phyloP scores from a whole-genome alignment of 2,329 filamentous ascomycete genomes.

The Alternaria ethzedia region DNA sequence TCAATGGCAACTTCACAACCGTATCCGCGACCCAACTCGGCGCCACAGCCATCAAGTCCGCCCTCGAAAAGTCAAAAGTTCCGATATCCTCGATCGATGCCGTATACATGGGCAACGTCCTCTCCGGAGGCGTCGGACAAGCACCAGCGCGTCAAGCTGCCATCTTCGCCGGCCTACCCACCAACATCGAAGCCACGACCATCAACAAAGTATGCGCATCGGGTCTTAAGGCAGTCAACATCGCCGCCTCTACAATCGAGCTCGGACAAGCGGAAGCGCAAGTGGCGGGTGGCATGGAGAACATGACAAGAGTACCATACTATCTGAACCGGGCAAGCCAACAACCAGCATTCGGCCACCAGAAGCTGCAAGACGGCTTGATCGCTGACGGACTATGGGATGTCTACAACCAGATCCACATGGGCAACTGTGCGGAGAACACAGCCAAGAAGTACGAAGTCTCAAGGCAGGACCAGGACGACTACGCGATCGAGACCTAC shows the following conservation, averaged over 20 bases:
- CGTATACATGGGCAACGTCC: slow-evolving; percentile 97
- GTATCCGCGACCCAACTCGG: slow-evolving; percentile 88
- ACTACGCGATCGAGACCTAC: slow-evolving; percentile 89
- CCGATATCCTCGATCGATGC: slow-evolving; percentile 82
- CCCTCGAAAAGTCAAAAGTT: slow-evolving; percentile 83
- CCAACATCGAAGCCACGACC: slow-evolving; percentile 84
- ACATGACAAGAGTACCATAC: slow-evolving; percentile 93
- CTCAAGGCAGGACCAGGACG: slow-evolving; percentile 84
- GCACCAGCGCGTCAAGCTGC: slow-evolving; percentile 89
- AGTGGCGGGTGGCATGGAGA: slow-evolving; percentile 96
- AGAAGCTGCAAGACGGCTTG: slow-evolving; percentile 87
- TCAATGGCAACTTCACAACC: slow-evolving; percentile 88
- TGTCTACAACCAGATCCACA: slow-evolving; percentile 95
- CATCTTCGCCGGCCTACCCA: slow-evolving; percentile 84
- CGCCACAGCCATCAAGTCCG: slow-evolving; percentile 89
- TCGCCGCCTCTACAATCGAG: slow-evolving; percentile 94
- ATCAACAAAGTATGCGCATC: slow-evolving; percentile 99
- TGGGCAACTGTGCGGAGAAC: slow-evolving; percentile 96
- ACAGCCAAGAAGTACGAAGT: slow-evolving; percentile 88
- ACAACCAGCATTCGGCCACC: slow-evolving; percentile 83
- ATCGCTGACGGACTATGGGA: slow-evolving; percentile 96
- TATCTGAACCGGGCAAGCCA: slow-evolving; percentile 84
- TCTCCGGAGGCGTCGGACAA: slow-evolving; percentile 84
- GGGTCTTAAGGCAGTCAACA: slow-evolving; percentile 86
- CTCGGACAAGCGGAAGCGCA: slow-evolving; percentile 87